A percentile compares a stretch with the other conserved stretches of the same genome.
Conservation (phyloP, 768 basidiomycete genomes). For the Rhizopogon vinicolor region DNA sequence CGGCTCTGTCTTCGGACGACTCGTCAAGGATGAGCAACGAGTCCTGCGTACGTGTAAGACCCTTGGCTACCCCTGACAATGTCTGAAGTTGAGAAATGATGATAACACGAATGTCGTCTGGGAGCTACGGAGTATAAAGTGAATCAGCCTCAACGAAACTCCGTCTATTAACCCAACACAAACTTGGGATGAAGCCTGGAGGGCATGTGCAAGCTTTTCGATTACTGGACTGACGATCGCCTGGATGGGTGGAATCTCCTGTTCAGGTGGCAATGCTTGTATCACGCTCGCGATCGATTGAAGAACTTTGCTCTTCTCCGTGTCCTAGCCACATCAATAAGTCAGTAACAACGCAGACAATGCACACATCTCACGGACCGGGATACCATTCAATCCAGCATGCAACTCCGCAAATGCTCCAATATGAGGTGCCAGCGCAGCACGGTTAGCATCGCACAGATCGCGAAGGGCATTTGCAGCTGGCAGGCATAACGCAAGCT, state of each 20-base stretch:
- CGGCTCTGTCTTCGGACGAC: slow-evolving; percentile 46
- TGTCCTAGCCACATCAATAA: slow-evolving; percentile 42
- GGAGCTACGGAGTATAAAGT: slow-evolving; percentile 38
- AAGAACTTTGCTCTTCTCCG: slow-evolving; percentile 85
- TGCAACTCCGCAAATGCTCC: slow-evolving; percentile 82
- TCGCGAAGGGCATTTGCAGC: slow-evolving; percentile 83
- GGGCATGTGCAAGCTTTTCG: slow-evolving; percentile 57
- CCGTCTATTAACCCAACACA: slow-evolving; percentile 7
- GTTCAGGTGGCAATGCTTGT: slow-evolving; percentile 77
- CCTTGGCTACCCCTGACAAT: slow-evolving; percentile 81
- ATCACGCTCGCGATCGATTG: slow-evolving; percentile 93
- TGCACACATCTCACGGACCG: slow-evolving; percentile 41
- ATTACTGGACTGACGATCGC: slow-evolving; percentile 76
- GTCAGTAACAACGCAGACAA: slow-evolving; percentile 1
- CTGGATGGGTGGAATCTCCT: slow-evolving; percentile 75
- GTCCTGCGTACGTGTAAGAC: slow-evolving; percentile 76
- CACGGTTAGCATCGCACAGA: slow-evolving; percentile 85
- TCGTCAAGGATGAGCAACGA: slow-evolving; percentile 56
- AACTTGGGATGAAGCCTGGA: slow-evolving; percentile 53
- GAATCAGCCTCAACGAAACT: background rate
- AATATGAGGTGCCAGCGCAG: slow-evolving; percentile 80
- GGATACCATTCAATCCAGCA: slow-evolving; percentile 66
- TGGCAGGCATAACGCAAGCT: slow-evolving; percentile 56
- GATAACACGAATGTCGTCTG: slow-evolving; percentile 64
- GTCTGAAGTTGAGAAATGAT: slow-evolving; percentile 75